These are phyloP conservation scores for Nicotiana attenuata DNA, from an alignment of 257 asterid genomes.

Conservation along the genomic window DNA sequence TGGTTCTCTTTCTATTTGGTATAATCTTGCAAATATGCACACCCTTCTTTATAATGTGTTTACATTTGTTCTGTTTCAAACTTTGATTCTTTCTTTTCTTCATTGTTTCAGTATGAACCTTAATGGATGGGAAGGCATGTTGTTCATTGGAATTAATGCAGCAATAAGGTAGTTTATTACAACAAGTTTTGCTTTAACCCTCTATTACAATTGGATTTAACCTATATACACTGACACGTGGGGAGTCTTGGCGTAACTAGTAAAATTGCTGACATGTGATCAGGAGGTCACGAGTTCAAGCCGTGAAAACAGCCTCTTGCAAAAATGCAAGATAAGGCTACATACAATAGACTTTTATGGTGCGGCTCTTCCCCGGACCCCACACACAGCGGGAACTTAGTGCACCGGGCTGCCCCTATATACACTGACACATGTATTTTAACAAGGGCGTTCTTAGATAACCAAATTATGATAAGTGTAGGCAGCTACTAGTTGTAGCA, in stretches of 20 bases:
- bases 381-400: too few species aligned
- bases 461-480: not conserved
- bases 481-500: not conserved
- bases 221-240: too few species aligned
- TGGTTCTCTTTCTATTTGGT: conserved; percentile 98
- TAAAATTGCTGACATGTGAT: too few species aligned
- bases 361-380: too few species aligned
- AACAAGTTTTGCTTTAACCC: not conserved
- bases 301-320: too few species aligned
- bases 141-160: conserved; percentile 90
- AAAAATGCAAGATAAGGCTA: too few species aligned
- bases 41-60: not conserved
- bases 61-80: not conserved
- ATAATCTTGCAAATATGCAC: conserved; percentile 2
- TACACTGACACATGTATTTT: too few species aligned
- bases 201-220: not conserved
- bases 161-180: conserved; percentile 74
- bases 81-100: not conserved
- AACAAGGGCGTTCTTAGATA: too few species aligned
- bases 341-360: too few species aligned
- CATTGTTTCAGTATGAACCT: conserved; percentile 70
- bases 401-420: too few species aligned
- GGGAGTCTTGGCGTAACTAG: too few species aligned
- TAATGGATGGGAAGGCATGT: conserved; percentile 99
- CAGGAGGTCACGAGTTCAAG: too few species aligned